A percentile compares a stretch with the other conserved stretches of the same genome.
Conservation (phyloP, 2,329 filamentous ascomycete species). For the Achaetomium macrosporum region DNA sequence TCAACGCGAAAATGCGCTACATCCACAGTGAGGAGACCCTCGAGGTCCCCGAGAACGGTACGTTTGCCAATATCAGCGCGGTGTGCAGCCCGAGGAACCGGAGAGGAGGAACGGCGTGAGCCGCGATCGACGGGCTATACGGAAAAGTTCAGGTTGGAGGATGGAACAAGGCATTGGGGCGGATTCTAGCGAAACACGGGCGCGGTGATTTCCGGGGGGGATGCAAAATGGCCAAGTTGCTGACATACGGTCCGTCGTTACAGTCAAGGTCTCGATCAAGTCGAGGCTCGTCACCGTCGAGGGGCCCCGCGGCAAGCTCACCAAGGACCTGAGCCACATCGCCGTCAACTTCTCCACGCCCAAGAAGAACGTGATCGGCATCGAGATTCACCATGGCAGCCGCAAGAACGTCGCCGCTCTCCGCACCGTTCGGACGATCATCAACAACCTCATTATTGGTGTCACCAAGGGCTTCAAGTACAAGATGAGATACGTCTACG, state of each 20-base stretch:
- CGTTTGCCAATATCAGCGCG: constrained; percentile 39
- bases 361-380: constrained; percentile 81
- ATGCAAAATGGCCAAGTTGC: constrained; percentile 18
- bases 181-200: neutral
- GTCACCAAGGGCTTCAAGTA: constrained; percentile 99
- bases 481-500: constrained; percentile 99
- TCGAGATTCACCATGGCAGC: constrained; percentile 97
- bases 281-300: constrained; percentile 94
- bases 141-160: neutral
- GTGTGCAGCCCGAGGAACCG: constrained; percentile 3
- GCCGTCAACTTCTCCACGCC: constrained; percentile 92
- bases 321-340: constrained; percentile 94
- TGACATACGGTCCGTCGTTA: constrained; percentile 33
- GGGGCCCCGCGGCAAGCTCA: constrained; percentile 91
- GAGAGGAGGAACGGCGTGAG: constrained; percentile 6
- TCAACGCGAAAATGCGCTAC: constrained; percentile 92
- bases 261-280: constrained; percentile 98
- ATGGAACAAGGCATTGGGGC: neutral
- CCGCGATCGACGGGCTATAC: constrained; percentile 12
- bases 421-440: constrained; percentile 94
- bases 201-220: constrained; percentile 3
- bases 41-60: constrained; percentile 94
- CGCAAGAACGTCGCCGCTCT: constrained; percentile 98
- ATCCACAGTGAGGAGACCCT: constrained; percentile 97
- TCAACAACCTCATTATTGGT: constrained; percentile 98